These are phyloP conservation scores for Coniophora puteana DNA, from an alignment of 1,284 basidiomycete species.

Conservation along the genomic window DNA sequence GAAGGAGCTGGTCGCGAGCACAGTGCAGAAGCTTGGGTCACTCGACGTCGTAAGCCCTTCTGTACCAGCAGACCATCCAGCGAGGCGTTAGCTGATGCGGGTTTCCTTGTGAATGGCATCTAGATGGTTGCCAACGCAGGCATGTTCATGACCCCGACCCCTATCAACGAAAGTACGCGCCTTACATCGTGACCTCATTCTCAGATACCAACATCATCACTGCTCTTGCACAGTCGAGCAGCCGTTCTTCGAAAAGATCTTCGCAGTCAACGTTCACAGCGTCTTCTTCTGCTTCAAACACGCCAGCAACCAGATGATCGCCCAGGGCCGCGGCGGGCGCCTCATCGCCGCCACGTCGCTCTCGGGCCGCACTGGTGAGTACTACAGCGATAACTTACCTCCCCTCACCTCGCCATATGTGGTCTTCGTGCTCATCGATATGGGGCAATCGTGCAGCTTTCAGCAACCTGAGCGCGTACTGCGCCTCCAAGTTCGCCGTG, in stretches of 20 bases:
- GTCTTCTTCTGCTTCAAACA: slow-evolving; percentile 8
- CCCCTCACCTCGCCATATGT: too few species aligned
- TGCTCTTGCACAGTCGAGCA: slow-evolving; percentile 11
- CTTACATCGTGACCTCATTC: too few species aligned
- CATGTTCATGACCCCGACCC: slow-evolving; percentile 16
- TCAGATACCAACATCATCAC: too few species aligned
- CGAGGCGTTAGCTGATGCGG: neutral
- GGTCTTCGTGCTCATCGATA: neutral
- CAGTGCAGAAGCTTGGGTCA: slow-evolving; percentile 28
- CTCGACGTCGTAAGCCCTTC: slow-evolving; percentile 32
- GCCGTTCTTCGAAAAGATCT: slow-evolving; percentile 15
- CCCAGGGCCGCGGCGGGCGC: slow-evolving; percentile 7
- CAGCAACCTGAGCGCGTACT: slow-evolving; percentile 14
- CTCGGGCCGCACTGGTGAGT: slow-evolving; percentile 4
- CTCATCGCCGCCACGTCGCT: slow-evolving; percentile 5
- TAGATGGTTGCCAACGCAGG: slow-evolving; percentile 39
- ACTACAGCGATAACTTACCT: too few species aligned
- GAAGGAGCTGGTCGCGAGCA: slow-evolving; percentile 27
- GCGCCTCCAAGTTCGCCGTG: slow-evolving; percentile 31
- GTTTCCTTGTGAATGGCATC: neutral
- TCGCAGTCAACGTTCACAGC: slow-evolving; percentile 10
- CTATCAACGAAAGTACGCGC: too few species aligned
- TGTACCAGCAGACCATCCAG: neutral
- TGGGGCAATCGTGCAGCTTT: neutral
- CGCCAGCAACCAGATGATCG: slow-evolving; percentile 8